Conservation (phyloP, 352 stramenopile species). For the Pseudoperonospora humuli region DNA sequence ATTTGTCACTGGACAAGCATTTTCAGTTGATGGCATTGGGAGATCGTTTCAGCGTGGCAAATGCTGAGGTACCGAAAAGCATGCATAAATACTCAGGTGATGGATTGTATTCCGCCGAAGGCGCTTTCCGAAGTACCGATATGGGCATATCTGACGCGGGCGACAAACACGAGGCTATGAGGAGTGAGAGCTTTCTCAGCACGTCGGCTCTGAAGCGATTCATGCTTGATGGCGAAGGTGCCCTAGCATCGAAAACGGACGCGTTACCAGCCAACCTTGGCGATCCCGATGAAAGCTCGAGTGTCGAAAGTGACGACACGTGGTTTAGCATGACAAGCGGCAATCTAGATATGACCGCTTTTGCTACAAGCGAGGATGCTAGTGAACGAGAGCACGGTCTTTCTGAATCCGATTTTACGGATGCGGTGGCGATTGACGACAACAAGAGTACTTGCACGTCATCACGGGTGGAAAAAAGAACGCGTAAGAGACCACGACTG, state of each 20-base stretch:
- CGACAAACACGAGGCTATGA: conserved; percentile 22
- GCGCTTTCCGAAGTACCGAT: conserved; percentile 7
- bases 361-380: conserved; percentile 9
- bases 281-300: conserved; percentile 56
- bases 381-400: conserved; percentile 10
- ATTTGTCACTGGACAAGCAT: conserved; percentile 82
- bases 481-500: conserved; percentile 19
- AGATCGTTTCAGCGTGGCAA: conserved; percentile 48
- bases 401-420: conserved; percentile 15
- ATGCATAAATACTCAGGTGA: conserved; percentile 14
- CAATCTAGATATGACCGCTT: conserved; percentile 36
- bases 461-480: conserved; percentile 17
- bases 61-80: conserved; percentile 19
- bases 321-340: conserved; percentile 85
- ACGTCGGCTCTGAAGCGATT: conserved; percentile 46
- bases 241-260: conserved; percentile 7
- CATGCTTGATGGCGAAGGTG: conserved; percentile 29
- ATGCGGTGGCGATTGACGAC: conserved; percentile 1
- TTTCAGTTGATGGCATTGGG: conserved; percentile 55
- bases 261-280: conserved; percentile 15
- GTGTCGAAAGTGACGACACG: conserved; percentile 78
- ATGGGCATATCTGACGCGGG: conserved; percentile 2
- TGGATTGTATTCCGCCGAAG: conserved; percentile 10
- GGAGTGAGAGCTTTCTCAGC: conserved; percentile 38
- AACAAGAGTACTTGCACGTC: conserved; percentile 4